Conservation (phyloP, 345 rosid species). For the Corchorus capsularis region DNA sequence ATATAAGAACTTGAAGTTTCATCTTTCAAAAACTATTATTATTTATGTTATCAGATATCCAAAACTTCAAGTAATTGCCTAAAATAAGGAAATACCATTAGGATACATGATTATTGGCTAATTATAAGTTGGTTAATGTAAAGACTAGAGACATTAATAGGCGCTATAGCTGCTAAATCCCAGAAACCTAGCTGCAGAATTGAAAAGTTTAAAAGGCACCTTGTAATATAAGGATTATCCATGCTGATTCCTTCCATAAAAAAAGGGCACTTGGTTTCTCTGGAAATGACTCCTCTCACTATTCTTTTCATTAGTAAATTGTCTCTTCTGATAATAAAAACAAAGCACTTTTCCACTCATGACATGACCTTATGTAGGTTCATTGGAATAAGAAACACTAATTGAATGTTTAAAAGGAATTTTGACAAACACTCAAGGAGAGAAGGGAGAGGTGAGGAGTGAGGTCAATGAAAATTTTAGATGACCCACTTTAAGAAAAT, state of each 20-base stretch:
- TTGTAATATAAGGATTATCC: conserved; percentile 22
- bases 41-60: not conserved
- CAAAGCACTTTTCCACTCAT: conserved; percentile 27
- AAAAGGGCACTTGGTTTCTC: conserved; percentile 10
- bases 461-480: conserved; percentile 39
- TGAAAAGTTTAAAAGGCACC: conserved; percentile 21
- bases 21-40: no score
- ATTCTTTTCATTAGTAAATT: conserved; percentile 10
- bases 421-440: conserved; percentile 18
- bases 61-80: not conserved
- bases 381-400: conserved; percentile 26
- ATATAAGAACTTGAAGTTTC: no score
- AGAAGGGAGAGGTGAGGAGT: conserved; percentile 37
- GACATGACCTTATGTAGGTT: conserved; percentile 28
- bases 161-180: conserved; percentile 5
- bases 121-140: not conserved
- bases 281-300: conserved; percentile 19
- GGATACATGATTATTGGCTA: not conserved
- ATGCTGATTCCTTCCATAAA: conserved; percentile 15
- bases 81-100: conserved; percentile 10
- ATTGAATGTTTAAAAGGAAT: conserved; percentile 5
- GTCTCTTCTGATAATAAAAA: conserved; percentile 29
- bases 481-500: conserved; percentile 35
- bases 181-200: conserved; percentile 12
- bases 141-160: not conserved